A percentile compares a stretch with the other conserved stretches of the same genome.
Conservation (phyloP, 176 grass and related monocot genomes). For the Lolium perenne region DNA sequence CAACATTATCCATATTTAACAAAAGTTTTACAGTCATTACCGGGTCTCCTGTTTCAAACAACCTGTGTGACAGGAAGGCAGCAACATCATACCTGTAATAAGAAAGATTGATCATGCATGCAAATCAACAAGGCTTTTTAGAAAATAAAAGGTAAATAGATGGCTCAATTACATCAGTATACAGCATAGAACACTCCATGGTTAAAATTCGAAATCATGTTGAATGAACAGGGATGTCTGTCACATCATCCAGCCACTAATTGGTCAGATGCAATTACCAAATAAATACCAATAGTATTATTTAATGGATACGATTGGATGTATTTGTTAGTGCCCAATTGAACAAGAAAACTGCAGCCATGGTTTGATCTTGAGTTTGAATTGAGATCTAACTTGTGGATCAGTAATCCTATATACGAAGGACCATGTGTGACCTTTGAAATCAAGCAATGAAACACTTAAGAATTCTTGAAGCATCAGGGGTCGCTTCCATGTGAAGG, state of each 20-base stretch:
- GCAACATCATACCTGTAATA: conserved; percentile 85
- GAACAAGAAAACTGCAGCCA: neutral
- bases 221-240: conserved; percentile 12
- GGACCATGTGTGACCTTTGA: neutral
- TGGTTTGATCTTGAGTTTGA: neutral
- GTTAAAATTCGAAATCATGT: neutral
- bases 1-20: conserved; percentile 23
- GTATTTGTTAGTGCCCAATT: neutral
- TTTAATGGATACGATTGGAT: neutral
- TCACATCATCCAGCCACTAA: too few relatives aligned
- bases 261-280: neutral
- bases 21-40: conserved; percentile 42
- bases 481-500: neutral
- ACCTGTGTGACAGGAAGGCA: conserved; percentile 68
- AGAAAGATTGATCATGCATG: conserved; percentile 17
- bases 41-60: conserved; percentile 72
- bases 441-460: neutral
- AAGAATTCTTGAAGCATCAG: neutral
- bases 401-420: neutral
- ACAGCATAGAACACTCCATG: neutral
- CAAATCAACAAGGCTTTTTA: conserved; percentile 12
- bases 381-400: neutral
- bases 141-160: neutral
- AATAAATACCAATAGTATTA: neutral
- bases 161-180: neutral